A percentile compares a stretch with the other conserved stretches of the same genome.
These are phyloP conservation scores for Pugionium dolabratum DNA, from an alignment of 345 rosid genomes.

Conservation along the genomic window DNA sequence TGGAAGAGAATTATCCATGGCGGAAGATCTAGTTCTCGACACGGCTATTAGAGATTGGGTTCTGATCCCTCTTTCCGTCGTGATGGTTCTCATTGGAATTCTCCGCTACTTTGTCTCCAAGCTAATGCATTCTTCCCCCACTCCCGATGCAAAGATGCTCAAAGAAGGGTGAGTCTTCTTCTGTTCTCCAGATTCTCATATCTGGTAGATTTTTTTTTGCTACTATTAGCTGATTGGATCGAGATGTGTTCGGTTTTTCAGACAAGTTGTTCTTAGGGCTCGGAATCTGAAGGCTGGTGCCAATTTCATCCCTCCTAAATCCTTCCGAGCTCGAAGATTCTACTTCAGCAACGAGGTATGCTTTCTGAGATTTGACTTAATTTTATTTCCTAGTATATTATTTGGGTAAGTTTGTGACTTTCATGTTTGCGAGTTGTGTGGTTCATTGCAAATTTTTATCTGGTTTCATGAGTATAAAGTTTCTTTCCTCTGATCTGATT, in stretches of 20 bases:
- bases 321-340: constrained; percentile 82
- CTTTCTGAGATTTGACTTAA: not conserved
- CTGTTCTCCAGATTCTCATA: not conserved
- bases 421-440: not conserved
- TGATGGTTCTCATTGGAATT: constrained; percentile 90
- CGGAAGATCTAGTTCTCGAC: constrained; percentile 91
- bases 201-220: not conserved
- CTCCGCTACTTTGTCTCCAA: constrained; percentile 76
- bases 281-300: constrained; percentile 83
- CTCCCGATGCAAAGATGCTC: constrained; percentile 77
- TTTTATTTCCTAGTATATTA: not conserved
- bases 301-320: constrained; percentile 76
- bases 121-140: constrained; percentile 78
- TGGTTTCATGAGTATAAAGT: not conserved
- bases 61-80: constrained; percentile 83
- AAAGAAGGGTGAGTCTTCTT: constrained; percentile 68
- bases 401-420: constrained; percentile 5
- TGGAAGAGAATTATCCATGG: constrained; percentile 50
- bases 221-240: constrained; percentile 1
- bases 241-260: constrained; percentile 30
- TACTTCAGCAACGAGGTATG: constrained; percentile 87
- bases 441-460: not conserved
- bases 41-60: constrained; percentile 98
- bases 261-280: constrained; percentile 86
- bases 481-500: not conserved